Evolutionary conservation across 2,329 filamentous ascomycete genomes (phyloP), one percentile per base, ranked within the genome.

Genomic region (Trichoderma brevicompactum): DNA sequence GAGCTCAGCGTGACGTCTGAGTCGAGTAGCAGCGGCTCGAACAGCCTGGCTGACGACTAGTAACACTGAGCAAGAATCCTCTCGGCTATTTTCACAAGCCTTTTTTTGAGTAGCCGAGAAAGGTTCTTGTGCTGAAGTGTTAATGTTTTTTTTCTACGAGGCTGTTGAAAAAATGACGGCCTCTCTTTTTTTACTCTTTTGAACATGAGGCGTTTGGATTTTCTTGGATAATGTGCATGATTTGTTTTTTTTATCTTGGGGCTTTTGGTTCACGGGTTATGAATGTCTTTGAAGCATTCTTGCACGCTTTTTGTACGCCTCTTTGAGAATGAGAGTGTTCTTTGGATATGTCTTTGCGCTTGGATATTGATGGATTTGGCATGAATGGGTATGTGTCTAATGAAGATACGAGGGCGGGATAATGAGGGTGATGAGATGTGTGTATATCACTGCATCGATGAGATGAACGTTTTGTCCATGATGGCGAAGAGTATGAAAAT

Each of bases 1-100:
- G 77, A 77, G 65, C 78, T 82, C 69, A 81, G 76, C 67, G 75
- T 79, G 62, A 77, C 78, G 13, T 75, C 73, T 2, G 70, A 69
- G 46, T 74, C 74, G 41, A 72, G 70, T 65, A 70, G 71, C 40
- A 75, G 72, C 68, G 61, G 65, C 40, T 69, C 71, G 53, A 70
- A 69, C 63, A 69, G 68, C 34, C 67, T 75, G 15, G 70, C 68
- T 15, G 74, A 74, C 63, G 68, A 65, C 23, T 28, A 28, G 23
- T 28, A 28, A 64, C 59, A 54, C 49, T 44, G 23, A 59, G 15
- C 56, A 60, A 60, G 56, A 10, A 15, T 60, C 19, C 46, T 40
- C 46, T 28, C 19, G 36, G n/a, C 15, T 19, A 7, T 13, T 41
- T 5, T 3, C 0, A 5, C 15, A 3, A 10, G 28, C 17, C 3